Evolutionary conservation across 345 rosid species (phyloP), one percentile per base, ranked within the genome.

Genomic region (Salix purpurea): DNA sequence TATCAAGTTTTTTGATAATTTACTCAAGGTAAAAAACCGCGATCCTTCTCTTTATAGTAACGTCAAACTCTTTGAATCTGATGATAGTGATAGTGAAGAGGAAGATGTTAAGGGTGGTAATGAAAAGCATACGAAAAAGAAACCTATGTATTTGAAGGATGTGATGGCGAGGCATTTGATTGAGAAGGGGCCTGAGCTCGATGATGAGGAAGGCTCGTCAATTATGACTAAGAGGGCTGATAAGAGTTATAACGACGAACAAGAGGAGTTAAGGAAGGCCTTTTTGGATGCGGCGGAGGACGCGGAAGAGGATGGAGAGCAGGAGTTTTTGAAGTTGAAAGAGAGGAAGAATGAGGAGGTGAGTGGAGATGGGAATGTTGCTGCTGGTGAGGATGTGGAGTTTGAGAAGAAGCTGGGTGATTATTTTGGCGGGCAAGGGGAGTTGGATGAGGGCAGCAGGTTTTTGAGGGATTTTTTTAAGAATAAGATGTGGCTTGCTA

Each of bases 401-500:
- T 69, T 89, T 6, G 78, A 78, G 67, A 83, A 86, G 86, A 89
- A 83, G 76, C 23, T 91, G 78, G 88, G 81, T 23, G 89, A 91
- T 78, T 94, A 87, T 77, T 94, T 89, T 67, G 95, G 92, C 54
- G 68, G 76, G 65, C 88, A 85, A 52, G 81, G 24, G 67, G 77
- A 86, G 5, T 65, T 89, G 84, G 90, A 79, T 81, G 91, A 91
- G 77, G 81, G 82, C 6, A 26, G 79, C 1, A 79, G 71, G 89
- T 94, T 90, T 78, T 83, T 94, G 86, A 89, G 72, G 86, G 91
- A 93, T 15, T 94, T 79, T 79, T 87, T 94, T 62, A 65, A 77
- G 86, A 90, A 92, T 4, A 85, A 84, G 83, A 78, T 90, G 97
- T 94, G 97, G 98, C 71, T 85, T 36, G 90, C 89, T 67, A 86